Base-by-base conservation (phyloP, 495 filamentous ascomycete genomes). In the Cladorrhinum samala region DNA sequence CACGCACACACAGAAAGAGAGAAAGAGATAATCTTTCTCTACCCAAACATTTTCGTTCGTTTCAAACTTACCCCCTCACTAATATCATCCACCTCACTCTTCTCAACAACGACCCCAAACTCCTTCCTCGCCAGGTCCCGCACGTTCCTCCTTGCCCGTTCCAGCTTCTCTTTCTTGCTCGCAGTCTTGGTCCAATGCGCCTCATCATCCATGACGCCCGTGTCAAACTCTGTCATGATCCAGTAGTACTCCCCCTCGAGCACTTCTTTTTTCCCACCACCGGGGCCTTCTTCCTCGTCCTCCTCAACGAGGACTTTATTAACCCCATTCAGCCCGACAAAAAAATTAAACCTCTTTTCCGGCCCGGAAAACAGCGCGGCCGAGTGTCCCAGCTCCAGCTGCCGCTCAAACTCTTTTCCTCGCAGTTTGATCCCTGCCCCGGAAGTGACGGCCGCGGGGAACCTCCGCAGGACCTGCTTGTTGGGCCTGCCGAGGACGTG, bases 341-440 rank as follows among this genome's bases (percentile, higher is more conserved):
- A 72, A 1, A 67, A 2, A 14, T 50, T 51, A 8, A 47, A 63
- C n/a, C 41, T 44, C 13, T 44, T 45, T 9, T 11, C 33, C 43
- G 18, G 51, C 41, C 1, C 49, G 44, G 1, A 59, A 3, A 9
- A 52, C 69, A 20, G 38, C n/a, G n/a, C n/a, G n/a, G n/a, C 50
- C 6, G 64, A 65, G 17, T 71, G 60, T 3, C 55, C 63, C 7
- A 69, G 23, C 17, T 56, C 53, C 0, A 72, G 53, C 59, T 71
- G 68, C 9, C 46, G 40, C 39, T 61, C 57, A 21, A 68, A 55
- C 1, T 53, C 57, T 14, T 53, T 57, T 0, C 61, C 59, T 1
- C 58, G 52, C 8, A 72, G 27, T 0, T 39, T 56, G 1, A 49
- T n/a, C n/a, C n/a, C 50, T 47, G 65, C 60, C 30, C 66, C 69